Percentiles rank a stretch among this genome's conserved stretches.
Conservation (phyloP, 2,329 filamentous ascomycete genomes). For the Verticillium alfalfae region DNA sequence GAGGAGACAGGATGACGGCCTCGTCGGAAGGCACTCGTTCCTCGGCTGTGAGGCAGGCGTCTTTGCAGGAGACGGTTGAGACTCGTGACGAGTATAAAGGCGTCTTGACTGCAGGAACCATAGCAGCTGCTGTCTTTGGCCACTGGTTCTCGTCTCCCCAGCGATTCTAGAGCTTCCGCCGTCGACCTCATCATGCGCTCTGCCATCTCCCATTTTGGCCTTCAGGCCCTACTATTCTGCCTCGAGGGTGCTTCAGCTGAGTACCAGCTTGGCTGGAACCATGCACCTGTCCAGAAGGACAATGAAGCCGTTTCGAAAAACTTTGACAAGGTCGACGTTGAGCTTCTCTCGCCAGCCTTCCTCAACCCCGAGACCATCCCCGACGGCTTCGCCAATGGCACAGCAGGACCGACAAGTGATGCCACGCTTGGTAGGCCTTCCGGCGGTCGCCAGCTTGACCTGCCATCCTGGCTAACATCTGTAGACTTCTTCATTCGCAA, state of each 20-base stretch:
- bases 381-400: conserved; percentile 18
- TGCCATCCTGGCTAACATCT: background rate
- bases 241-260: conserved; percentile 7
- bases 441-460: too few relatives aligned
- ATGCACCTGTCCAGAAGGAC: conserved; percentile 16
- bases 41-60: background rate
- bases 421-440: conserved; percentile 17
- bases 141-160: background rate
- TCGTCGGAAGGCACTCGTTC: background rate
- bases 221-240: background rate
- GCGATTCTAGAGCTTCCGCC: background rate
- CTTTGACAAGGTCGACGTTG: conserved; percentile 21
- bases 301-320: conserved; percentile 19
- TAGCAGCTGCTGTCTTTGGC: background rate
- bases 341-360: conserved; percentile 21
- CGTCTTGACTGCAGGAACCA: too few relatives aligned
- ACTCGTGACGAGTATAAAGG: background rate
- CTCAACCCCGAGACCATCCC: conserved; percentile 14
- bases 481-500: conserved; percentile 19
- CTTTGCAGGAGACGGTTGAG: background rate
- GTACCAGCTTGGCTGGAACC: conserved; percentile 17
- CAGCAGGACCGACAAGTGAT: conserved; percentile 21
- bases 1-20: background rate
- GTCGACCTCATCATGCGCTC: background rate
- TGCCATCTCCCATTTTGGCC: background rate